Percentiles rank a stretch among this genome's conserved stretches.
phyloP scores from a whole-genome alignment of 169 alveolate species.

The Plasmodium chabaudi region DNA sequence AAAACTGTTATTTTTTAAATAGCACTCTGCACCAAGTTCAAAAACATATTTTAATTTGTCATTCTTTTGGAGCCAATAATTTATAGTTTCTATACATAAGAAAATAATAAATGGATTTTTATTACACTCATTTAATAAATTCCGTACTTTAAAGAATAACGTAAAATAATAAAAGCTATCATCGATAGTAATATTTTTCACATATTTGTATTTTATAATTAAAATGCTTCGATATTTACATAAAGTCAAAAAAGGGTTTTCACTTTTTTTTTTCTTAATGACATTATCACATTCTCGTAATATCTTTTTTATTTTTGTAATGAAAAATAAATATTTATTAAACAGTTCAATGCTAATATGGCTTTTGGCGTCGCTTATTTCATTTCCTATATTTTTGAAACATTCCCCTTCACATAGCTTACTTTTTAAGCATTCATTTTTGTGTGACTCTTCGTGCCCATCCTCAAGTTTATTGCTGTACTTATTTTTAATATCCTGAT shows the following conservation, averaged over 20 bases:
- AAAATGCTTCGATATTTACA: slow-evolving; percentile 76
- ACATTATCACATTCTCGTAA: slow-evolving; percentile 41
- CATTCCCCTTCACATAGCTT: not conserved
- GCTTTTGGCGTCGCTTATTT: not conserved
- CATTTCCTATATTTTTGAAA: not conserved
- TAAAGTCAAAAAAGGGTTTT: slow-evolving; percentile 67
- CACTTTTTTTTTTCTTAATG: slow-evolving; percentile 67
- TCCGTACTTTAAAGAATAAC: slow-evolving; percentile 66
- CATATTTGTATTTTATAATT: slow-evolving; percentile 74
- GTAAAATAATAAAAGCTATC: slow-evolving; percentile 57
- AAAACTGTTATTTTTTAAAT: slow-evolving; percentile 9
- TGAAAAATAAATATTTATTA: slow-evolving; percentile 16
- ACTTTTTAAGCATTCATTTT: not conserved
- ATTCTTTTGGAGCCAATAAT: slow-evolving; percentile 71
- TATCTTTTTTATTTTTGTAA: slow-evolving; percentile 26
- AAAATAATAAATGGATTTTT: slow-evolving; percentile 71
- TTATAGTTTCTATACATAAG: slow-evolving; percentile 67
- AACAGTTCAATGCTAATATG: not conserved
- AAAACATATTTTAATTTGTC: slow-evolving; percentile 42
- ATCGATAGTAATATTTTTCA: slow-evolving; percentile 20
- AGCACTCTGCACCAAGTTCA: slow-evolving; percentile 12
- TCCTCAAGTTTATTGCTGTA: not conserved
- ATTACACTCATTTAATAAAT: slow-evolving; percentile 31
- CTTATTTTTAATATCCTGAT: not conserved
- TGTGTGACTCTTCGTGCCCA: not conserved